Conservation (phyloP, 257 asterid species). For the Nicotiana obtusifolia region DNA sequence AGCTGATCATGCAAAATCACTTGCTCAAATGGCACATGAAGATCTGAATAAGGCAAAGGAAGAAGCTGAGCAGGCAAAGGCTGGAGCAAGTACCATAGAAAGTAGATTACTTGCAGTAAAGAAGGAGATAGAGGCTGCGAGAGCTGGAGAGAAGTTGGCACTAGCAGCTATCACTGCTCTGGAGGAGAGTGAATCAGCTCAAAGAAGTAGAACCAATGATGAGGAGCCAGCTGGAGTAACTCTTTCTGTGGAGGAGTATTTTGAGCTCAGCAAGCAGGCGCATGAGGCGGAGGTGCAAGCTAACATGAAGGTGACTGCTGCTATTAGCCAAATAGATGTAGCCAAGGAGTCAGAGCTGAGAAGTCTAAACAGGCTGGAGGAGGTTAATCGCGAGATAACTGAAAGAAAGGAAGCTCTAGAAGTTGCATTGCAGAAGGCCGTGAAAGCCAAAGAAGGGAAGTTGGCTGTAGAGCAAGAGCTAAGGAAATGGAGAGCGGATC, state of each 20-base stretch:
- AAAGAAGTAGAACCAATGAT: slow-evolving; percentile 14
- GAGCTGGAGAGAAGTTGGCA: slow-evolving; percentile 81
- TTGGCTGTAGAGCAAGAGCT: slow-evolving; percentile 77
- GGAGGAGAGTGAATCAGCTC: slow-evolving; percentile 68
- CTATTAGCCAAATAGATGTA: slow-evolving; percentile 61
- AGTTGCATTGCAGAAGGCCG: slow-evolving; percentile 58
- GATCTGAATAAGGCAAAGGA: slow-evolving; percentile 61
- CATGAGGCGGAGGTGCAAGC: slow-evolving; percentile 90
- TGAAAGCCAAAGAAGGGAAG: slow-evolving; percentile 73
- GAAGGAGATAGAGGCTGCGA: slow-evolving; percentile 93
- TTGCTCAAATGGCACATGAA: slow-evolving; percentile 45
- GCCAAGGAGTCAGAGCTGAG: slow-evolving; percentile 75
- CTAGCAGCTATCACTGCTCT: slow-evolving; percentile 74
- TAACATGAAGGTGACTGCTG: slow-evolving; percentile 52
- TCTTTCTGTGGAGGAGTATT: slow-evolving; percentile 71
- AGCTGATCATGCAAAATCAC: slow-evolving; percentile 57
- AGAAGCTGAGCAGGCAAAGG: slow-evolving; percentile 74
- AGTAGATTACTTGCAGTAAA: slow-evolving; percentile 64
- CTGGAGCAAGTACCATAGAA: slow-evolving; percentile 51
- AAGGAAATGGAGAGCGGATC: slow-evolving; percentile 77
- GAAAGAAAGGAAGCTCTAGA: slow-evolving; percentile 52
- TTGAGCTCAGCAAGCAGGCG: slow-evolving; percentile 78
- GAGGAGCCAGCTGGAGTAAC: slow-evolving; percentile 55
- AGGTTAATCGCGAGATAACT: slow-evolving; percentile 48
- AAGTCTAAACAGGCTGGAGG: slow-evolving; percentile 65